Base-by-base conservation (phyloP, 306 rosid species). In the Lathyrus sativus region DNA sequence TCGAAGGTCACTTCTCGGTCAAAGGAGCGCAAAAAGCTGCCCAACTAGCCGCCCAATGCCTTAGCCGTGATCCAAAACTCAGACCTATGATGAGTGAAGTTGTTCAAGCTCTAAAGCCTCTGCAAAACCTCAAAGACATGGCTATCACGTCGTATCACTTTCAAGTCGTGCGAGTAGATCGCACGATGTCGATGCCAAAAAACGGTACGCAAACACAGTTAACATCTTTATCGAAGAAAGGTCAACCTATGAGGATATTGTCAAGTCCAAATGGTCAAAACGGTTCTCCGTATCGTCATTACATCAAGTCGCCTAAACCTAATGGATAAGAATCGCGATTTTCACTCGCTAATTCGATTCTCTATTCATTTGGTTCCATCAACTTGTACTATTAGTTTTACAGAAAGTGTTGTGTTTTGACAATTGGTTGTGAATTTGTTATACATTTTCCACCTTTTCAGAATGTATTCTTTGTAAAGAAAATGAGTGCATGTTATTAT, bases 1-100 rank as follows among this genome's bases (percentile, higher is more conserved):
- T 92, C 2, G 98, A 92, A 82, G 96, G 98, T 41, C 96, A 92
- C 86, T 92, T 92, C 81, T 92, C 96, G 0, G 18, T 92, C 57
- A 92, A 89, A 85, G 98, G 98, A 15, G 83, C 95, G 3, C 96
- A 92, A 70, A 87, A 81, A 77, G 88, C 96, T 7, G 74, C 85
- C 55, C 89, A 84, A 76, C 77, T 92, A 19, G 96, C 92, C 11
- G 83, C 87, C n/a, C 87, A 82, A 62, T 92, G 98, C 85, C 96
- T 92, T 24, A 73, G 83, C 71, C 90, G 98, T 55, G 96, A 92
- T 74, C 95, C 98, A 6, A 92, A 92, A 84, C 76, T 82, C 15
- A 77, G 98, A 66, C 98, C 98, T 19, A 70, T 76, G 84, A 89
- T 89, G 98, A 85, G 92, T 77, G 89, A 92, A 75, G 91, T 87